These are phyloP conservation scores for Penicillium herquei DNA, from an alignment of 495 filamentous ascomycete genomes.

Conservation along the genomic window DNA sequence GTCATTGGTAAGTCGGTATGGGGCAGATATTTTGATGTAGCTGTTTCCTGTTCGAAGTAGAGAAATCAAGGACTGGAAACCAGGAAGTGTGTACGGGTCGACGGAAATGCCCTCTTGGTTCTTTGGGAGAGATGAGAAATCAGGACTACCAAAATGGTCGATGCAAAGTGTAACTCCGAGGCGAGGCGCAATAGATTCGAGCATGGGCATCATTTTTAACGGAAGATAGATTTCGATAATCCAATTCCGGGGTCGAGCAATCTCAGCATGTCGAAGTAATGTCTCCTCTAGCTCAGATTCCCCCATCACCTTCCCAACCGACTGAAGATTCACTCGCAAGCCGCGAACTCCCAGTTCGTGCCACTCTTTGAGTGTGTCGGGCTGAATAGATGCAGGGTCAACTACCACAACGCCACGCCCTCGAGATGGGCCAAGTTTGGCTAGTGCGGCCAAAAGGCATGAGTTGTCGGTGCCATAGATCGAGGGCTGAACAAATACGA, in stretches of 20 bases:
- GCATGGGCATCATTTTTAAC: slow-evolving; percentile 38
- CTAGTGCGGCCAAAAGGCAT: slow-evolving; percentile 48
- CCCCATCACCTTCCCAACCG: slow-evolving; percentile 37
- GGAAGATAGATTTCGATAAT: slow-evolving; percentile 48
- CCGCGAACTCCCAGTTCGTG: slow-evolving; percentile 50
- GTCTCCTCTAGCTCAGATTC: slow-evolving; percentile 32
- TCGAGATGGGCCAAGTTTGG: slow-evolving; percentile 35
- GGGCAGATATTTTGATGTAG: slow-evolving; percentile 51
- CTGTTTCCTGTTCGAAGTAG: slow-evolving; percentile 37
- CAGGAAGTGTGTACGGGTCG: slow-evolving; percentile 41
- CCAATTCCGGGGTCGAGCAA: slow-evolving; percentile 45
- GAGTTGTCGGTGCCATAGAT: slow-evolving; percentile 53
- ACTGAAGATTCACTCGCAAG: slow-evolving; percentile 51
- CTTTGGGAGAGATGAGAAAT: slow-evolving; percentile 19
- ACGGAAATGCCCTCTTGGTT: slow-evolving; percentile 11
- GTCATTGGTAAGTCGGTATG: slow-evolving; percentile 47
- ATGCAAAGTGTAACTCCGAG: slow-evolving; percentile 47
- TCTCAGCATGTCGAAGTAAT: slow-evolving; percentile 42
- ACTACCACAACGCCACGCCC: slow-evolving; percentile 52
- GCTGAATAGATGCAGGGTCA: slow-evolving; percentile 36
- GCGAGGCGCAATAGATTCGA: slow-evolving; percentile 41
- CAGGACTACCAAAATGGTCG: slow-evolving; percentile 51
- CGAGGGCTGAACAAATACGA: slow-evolving; percentile 52
- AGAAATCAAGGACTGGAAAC: slow-evolving; percentile 41
- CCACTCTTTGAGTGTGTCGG: slow-evolving; percentile 40